Evolutionary conservation across 306 rosid species (phyloP).

Genomic region (Lotus japonicus): DNA sequence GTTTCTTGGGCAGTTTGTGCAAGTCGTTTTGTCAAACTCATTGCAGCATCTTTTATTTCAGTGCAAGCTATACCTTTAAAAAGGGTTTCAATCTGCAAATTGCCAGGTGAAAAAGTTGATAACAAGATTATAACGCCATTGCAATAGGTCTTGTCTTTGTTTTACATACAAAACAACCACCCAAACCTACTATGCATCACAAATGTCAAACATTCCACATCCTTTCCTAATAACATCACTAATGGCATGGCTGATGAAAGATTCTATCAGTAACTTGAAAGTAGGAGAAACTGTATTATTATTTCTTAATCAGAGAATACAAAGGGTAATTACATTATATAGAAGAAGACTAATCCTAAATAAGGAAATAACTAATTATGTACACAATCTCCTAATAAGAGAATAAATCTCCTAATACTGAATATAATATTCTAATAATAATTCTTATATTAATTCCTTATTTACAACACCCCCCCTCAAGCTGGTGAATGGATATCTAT

Average conservation of each 20-base stretch:
- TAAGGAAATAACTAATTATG: too few species aligned
- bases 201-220: not conserved
- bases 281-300: too few species aligned
- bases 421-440: too few species aligned
- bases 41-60: constrained; percentile 76
- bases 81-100: constrained; percentile 66
- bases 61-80: constrained; percentile 81
- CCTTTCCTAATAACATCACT: not conserved
- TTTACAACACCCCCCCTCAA: too few species aligned
- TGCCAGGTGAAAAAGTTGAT: constrained; percentile 8
- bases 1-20: constrained; percentile 91
- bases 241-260: not conserved
- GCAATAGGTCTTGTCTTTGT: not conserved
- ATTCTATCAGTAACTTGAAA: not conserved
- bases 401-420: too few species aligned
- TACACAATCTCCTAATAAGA: too few species aligned
- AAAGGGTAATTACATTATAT: too few species aligned
- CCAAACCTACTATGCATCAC: not conserved
- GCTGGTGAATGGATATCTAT: too few species aligned
- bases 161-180: constrained; percentile 5
- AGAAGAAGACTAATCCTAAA: too few species aligned
- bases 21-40: constrained; percentile 76
- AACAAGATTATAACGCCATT: constrained; percentile 7
- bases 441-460: too few species aligned
- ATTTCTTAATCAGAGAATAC: too few species aligned